Evolutionary conservation across 2,329 filamentous ascomycete genomes (phyloP).

Genomic region (Alternaria panax): DNA sequence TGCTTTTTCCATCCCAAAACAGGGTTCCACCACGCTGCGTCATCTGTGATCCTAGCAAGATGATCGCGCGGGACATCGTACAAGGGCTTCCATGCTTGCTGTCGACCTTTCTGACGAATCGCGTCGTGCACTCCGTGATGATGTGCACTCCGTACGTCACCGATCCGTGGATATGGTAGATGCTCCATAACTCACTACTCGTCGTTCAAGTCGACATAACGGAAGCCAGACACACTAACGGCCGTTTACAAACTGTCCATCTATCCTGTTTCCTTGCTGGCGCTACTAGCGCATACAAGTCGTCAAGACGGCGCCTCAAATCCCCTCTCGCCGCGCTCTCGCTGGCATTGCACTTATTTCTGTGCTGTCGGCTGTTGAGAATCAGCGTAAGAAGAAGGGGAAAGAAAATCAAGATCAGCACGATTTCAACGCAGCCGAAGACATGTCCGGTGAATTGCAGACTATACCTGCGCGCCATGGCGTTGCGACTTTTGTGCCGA

Average conservation of each 20-base stretch:
- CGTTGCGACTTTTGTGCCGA: slow-evolving; percentile 59
- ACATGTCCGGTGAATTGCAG: slow-evolving; percentile 53
- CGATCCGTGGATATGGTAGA: slow-evolving; percentile 17
- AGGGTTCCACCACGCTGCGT: slow-evolving; percentile 32
- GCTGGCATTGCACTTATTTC: slow-evolving; percentile 46
- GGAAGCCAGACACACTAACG: slow-evolving; percentile 8
- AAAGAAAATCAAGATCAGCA: slow-evolving; percentile 15
- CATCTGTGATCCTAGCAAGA: slow-evolving; percentile 24
- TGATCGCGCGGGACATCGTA: slow-evolving; percentile 23
- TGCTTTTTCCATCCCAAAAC: slow-evolving; percentile 24
- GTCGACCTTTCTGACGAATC: slow-evolving; percentile 19
- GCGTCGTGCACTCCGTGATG: slow-evolving; percentile 6
- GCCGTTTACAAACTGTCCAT: not conserved
- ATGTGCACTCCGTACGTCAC: slow-evolving; percentile 26
- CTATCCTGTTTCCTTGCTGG: slow-evolving; percentile 10
- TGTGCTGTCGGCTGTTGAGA: slow-evolving; percentile 44
- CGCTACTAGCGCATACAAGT: slow-evolving; percentile 4
- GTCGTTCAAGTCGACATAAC: slow-evolving; percentile 10
- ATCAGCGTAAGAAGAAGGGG: slow-evolving; percentile 38
- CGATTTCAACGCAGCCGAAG: slow-evolving; percentile 25
- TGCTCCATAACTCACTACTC: slow-evolving; percentile 14
- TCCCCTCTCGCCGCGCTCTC: slow-evolving; percentile 43
- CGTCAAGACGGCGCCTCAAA: slow-evolving; percentile 41
- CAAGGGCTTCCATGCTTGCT: slow-evolving; percentile 33
- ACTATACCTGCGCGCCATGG: slow-evolving; percentile 59